Base-by-base conservation (phyloP, 202 grass and related monocot genomes). In the Hordeum pubiflorum region DNA sequence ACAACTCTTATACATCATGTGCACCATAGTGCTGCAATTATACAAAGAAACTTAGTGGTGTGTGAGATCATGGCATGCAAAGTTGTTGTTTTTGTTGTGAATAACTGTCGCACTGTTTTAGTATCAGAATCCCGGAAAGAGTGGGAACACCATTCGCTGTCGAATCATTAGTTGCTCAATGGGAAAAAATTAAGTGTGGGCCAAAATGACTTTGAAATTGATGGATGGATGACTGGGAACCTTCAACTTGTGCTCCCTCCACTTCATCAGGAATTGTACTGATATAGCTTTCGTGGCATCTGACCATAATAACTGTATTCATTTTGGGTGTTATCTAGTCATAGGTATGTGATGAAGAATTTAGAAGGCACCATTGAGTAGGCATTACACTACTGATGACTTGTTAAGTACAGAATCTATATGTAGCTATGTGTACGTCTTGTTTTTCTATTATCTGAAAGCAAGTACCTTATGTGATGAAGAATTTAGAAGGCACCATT, bases 121-220 rank as follows among this genome's bases (percentile, higher is more conserved):
- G 60, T 41, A 81, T 71, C 24, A 46, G 89, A 79, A 81, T 87
- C 85, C 89, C 85, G 4, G 15, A 84, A 84, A 87, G 58, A 75
- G 59, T 81, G 77, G 84, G 58, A 84, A 56, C 22, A 74, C 48
- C 68, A 43, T 75, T 82, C 81, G 26, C 39, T 7, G 9, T 73
- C 17, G 29, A 77, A 77, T 58, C 40, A 0, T 23, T 9, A 76
- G 56, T 64, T n/a, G n/a, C n/a, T n/a, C n/a, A n/a, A n/a, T n/a
- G n/a, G n/a, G n/a, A n/a, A n/a, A n/a, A n/a, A n/a, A n/a, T n/a
- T n/a, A n/a, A n/a, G 43, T 60, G 70, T 60, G 60, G 31, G 8
- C 9, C 54, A 41, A 79, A 75, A 24, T 48, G 21, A 0, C 2
- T 33, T 59, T 8, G 11, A 9, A 32, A 18, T 56, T 36, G 15